Base-by-base conservation (phyloP, 176 grass and related monocot species). In the Bothriochloa decipiens region DNA sequence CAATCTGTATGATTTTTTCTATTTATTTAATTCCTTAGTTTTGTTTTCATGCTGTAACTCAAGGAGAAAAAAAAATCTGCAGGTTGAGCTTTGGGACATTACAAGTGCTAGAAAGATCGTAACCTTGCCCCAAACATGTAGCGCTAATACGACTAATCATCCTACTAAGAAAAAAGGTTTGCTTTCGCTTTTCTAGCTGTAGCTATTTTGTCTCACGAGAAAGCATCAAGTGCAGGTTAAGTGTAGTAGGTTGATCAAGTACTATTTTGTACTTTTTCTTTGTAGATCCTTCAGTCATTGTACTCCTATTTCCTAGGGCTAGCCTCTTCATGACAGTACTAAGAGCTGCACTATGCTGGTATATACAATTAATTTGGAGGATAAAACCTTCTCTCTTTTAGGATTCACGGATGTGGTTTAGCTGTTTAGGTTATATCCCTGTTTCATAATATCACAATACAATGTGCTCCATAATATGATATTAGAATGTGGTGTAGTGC, bases 31-130 rank as follows among this genome's bases (percentile, higher is more conserved):
- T 82, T 88, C 53, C n/a, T 86, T 79, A 20, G 39, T 42, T 62
- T 47, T 84, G 25, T 46, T 70, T 63, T 86, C 27, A 37, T 81
- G 43, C 9, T 81, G 70, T 88, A 45, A 66, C 33, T 86, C 33
- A 50, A 75, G 6, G 16, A 25, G 7, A 20, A 16, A 76, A 60
- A 42, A 32, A 69, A 67, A 28, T 87, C 36, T 68, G 42, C 87
- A 98, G 95, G 85, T 98, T 79, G 92, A 98, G 66, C 85, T 98
- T 79, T 98, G 95, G 95, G 92, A 98, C 74, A 84, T 95, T 37
- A 76, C 81, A 76, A 89, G 55, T 83, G 80, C 84, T 79, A 91
- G 74, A 76, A 93, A 83, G 76, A 67, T 95, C 73, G 86, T 95
- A 61, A 87, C 79, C 78, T 93, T 98, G 72, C 87, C 92, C 35